These are phyloP conservation scores for Magnolia sinica DNA, from an alignment of 164 flowering plant species.

Conservation along the genomic window DNA sequence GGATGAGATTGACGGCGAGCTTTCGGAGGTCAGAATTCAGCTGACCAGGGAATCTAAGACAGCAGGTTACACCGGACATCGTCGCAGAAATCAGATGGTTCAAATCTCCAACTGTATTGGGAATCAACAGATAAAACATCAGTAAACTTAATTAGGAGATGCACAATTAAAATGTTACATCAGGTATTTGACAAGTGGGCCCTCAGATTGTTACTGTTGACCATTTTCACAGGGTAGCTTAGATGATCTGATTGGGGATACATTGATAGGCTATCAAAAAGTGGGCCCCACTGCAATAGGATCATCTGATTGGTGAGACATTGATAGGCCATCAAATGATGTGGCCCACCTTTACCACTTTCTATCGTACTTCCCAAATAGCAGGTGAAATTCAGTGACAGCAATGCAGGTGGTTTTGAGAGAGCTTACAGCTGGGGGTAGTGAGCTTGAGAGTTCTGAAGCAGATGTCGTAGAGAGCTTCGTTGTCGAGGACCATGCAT, in stretches of 20 bases:
- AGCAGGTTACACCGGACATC: constrained; percentile 55
- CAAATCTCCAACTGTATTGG: constrained; percentile 40
- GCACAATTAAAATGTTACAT: neutral
- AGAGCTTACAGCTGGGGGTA: constrained; percentile 49
- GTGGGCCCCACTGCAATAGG: no score
- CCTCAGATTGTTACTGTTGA: neutral
- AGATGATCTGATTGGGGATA: neutral
- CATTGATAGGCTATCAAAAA: neutral
- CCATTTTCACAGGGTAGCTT: neutral
- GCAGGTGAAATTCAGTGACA: no score
- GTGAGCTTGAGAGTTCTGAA: constrained; percentile 54
- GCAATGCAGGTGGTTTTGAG: neutral
- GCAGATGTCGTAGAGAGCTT: constrained; percentile 58
- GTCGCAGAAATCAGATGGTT: constrained; percentile 56
- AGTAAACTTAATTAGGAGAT: neutral
- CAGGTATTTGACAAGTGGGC: neutral
- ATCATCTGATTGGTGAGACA: no score
- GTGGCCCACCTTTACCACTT: no score
- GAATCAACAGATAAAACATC: neutral
- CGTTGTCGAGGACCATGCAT: constrained; percentile 60
- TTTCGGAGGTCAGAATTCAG: constrained; percentile 49
- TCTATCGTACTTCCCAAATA: no score
- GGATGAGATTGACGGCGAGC: constrained; percentile 56
- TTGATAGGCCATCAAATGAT: no score
- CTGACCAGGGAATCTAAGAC: constrained; percentile 53